phyloP scores from a whole-genome alignment of 2,329 filamentous ascomycete genomes.

The Fusarium keratoplasticum region DNA sequence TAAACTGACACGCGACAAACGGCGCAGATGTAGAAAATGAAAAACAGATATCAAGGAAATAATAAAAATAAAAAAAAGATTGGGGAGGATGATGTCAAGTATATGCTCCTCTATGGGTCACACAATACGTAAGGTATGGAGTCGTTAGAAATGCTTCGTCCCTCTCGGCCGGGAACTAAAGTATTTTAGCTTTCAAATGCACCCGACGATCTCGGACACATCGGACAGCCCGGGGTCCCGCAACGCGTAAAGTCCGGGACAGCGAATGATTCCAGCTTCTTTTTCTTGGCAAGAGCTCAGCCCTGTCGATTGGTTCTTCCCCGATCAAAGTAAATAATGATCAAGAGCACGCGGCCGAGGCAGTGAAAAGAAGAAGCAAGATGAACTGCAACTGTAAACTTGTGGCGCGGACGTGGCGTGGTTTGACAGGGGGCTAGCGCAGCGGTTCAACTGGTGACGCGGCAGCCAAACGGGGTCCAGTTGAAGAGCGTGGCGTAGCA shows the following conservation, averaged over 20 bases:
- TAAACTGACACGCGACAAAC: background rate
- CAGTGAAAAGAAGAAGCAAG: background rate
- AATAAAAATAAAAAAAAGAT: background rate
- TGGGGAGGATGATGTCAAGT: slow-evolving; percentile 1
- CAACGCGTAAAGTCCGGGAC: slow-evolving; percentile 9
- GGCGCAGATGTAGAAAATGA: background rate
- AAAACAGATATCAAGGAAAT: background rate
- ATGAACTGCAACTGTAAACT: background rate
- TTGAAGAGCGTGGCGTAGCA: background rate
- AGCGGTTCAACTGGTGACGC: background rate
- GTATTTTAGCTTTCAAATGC: background rate
- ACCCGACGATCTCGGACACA: slow-evolving; percentile 10
- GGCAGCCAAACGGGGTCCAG: background rate
- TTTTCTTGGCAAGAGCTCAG: background rate
- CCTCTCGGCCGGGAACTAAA: slow-evolving; percentile 19
- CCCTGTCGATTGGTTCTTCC: background rate
- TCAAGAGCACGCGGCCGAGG: background rate
- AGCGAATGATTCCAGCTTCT: background rate
- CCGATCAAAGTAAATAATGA: background rate
- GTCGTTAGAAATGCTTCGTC: slow-evolving; percentile 16
- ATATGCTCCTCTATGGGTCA: background rate
- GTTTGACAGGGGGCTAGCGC: background rate
- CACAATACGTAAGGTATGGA: slow-evolving; percentile 22
- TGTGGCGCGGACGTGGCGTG: background rate
- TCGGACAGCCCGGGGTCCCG: slow-evolving; percentile 4